Conservation (phyloP, 2,329 filamentous ascomycete species). For the Talaromyces albobiverticillius region DNA sequence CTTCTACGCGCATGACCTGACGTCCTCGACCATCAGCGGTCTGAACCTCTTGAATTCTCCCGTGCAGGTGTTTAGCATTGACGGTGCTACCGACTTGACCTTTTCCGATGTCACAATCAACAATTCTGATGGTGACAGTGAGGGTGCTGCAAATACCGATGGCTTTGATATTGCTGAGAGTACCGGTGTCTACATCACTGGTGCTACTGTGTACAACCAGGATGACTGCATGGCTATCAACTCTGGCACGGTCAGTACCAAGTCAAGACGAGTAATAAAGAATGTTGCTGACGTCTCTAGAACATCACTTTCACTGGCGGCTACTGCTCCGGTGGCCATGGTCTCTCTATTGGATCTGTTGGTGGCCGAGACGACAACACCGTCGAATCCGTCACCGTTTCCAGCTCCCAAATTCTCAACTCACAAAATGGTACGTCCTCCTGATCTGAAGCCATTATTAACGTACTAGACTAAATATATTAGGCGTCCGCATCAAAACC, state of each 20-base stretch:
- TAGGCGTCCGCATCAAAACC: constrained; percentile 58
- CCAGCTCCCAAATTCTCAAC: constrained; percentile 50
- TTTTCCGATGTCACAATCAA: constrained; percentile 56
- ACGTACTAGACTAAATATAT: not conserved
- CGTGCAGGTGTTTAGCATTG: constrained; percentile 35
- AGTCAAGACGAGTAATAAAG: not conserved
- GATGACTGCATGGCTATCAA: constrained; percentile 61
- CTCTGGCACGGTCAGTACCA: constrained; percentile 39
- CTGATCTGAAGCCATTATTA: not conserved
- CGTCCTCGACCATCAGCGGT: constrained; percentile 27
- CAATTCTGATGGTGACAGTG: constrained; percentile 53
- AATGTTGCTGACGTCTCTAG: constrained; percentile 16
- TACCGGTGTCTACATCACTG: constrained; percentile 50
- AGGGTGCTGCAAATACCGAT: constrained; percentile 55
- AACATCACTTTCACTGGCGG: constrained; percentile 48
- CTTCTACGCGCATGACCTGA: constrained; percentile 47
- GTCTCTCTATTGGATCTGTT: constrained; percentile 33
- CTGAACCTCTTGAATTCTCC: constrained; percentile 34
- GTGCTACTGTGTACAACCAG: constrained; percentile 58
- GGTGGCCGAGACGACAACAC: constrained; percentile 52
- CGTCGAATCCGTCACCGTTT: constrained; percentile 52
- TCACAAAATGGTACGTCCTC: constrained; percentile 27
- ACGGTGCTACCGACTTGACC: constrained; percentile 48
- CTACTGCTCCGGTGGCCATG: constrained; percentile 40
- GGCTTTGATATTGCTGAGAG: constrained; percentile 57